A percentile compares a stretch with the other conserved stretches of the same genome.
Conservation (phyloP, 1,284 basidiomycete species). For the Amylostereum chailletii region DNA sequence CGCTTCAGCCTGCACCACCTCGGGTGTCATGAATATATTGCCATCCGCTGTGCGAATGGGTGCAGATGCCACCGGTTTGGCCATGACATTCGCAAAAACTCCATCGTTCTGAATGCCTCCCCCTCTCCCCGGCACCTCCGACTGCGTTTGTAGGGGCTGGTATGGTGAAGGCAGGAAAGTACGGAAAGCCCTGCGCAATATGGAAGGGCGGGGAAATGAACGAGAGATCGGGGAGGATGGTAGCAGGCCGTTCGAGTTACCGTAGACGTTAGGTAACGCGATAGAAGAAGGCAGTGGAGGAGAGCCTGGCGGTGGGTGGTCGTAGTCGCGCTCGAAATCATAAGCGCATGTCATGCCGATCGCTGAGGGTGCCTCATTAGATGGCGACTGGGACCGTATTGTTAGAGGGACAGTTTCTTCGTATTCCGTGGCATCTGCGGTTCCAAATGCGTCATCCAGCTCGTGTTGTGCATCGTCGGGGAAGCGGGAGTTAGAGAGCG, state of each 20-base stretch:
- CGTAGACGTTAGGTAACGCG: slow-evolving; percentile 54
- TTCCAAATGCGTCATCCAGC: slow-evolving; percentile 61
- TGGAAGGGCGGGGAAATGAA: slow-evolving; percentile 31
- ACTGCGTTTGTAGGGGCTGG: slow-evolving; percentile 40
- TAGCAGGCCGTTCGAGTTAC: slow-evolving; percentile 75
- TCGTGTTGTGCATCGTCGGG: slow-evolving; percentile 44
- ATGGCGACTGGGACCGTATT: slow-evolving; percentile 6
- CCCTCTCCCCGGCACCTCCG: slow-evolving; percentile 34
- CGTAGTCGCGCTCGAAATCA: slow-evolving; percentile 79
- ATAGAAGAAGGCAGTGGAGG: slow-evolving; percentile 56
- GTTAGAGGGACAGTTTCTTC: slow-evolving; percentile 32
- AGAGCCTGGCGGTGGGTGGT: slow-evolving; percentile 71
- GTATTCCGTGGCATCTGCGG: slow-evolving; percentile 31
- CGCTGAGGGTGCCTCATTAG: slow-evolving; percentile 9
- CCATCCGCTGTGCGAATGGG: slow-evolving; percentile 48
- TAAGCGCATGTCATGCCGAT: slow-evolving; percentile 31
- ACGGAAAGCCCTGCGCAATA: slow-evolving; percentile 57
- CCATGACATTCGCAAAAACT: slow-evolving; percentile 92
- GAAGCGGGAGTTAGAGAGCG: slow-evolving; percentile 39
- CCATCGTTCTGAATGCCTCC: slow-evolving; percentile 87
- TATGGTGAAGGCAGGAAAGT: slow-evolving; percentile 73
- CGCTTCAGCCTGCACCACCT: slow-evolving; percentile 72
- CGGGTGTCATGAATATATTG: slow-evolving; percentile 61
- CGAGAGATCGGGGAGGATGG: slow-evolving; percentile 38
- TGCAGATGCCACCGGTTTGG: slow-evolving; percentile 63